Base-by-base conservation (phyloP, 2,329 filamentous ascomycete species). In the Cladosporium sp. region DNA sequence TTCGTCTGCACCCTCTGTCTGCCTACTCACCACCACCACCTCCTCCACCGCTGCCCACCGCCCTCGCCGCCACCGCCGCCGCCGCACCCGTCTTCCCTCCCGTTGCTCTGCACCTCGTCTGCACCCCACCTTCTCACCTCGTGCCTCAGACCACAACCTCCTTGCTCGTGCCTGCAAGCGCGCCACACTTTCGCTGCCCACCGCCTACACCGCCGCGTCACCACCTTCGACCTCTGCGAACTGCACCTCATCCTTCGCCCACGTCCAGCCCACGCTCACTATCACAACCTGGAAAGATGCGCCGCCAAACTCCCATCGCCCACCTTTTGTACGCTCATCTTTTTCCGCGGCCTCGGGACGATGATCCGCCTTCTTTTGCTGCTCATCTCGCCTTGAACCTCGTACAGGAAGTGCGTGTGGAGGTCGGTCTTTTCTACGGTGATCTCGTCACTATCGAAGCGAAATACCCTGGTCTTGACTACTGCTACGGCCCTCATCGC, bases 401-500 rank as follows among this genome's bases (percentile, higher is more conserved):
- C 59, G 89, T 93, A 59, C 86, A 87, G 70, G 91, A 93, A 81
- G 90, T 93, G 66, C 89, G 91, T 66, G 88, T 91, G 74, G 91
- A 93, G 78, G 92, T 91, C 1, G 86, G 89, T 70, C 86, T 88
- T 61, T 93, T 92, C 80, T 93, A 92, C 78, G 91, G 91, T 71
- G 89, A 91, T 74, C 86, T 93, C 70, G 88, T 92, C 74, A 92
- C 89, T 30, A 87, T 90, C 71, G 91, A 94, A 81, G 90, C 91
- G 70, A 91, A 92, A 72, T 93, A 93, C 71, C 91, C 91, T 0
- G 91, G 91, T 34, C 86, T 94, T 65, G 91, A 94, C 81, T 94
- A 94, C 81, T 88, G 85, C 67, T 83, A 91, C 74, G 81, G 80
- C 28, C 90, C 89, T 8, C 91, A 94, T 78, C 89, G 90, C 70